Base-by-base conservation (phyloP, 768 basidiomycete genomes). In the Boletellus sp. region DNA sequence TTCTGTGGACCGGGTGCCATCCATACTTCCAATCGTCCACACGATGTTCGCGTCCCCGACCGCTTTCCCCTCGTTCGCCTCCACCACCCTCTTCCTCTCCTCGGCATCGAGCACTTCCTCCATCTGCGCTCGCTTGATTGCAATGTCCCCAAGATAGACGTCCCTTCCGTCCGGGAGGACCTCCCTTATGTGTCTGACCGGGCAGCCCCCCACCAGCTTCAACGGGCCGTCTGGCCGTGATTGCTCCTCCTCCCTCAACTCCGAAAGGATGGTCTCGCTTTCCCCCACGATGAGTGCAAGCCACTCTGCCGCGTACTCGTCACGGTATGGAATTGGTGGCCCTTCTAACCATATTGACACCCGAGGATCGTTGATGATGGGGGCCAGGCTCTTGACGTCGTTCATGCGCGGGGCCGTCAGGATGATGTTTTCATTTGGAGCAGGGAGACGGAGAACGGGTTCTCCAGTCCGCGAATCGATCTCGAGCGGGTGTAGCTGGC, bases 11-110 rank as follows among this genome's bases (percentile, higher is more conserved):
- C 5, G 8, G 11, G 13, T 26, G 28, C 12, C 8, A 1, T 19
- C 52, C 76, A 12, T 62, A 85, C 85, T 74, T 54, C 84, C 86
- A 28, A 86, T 64, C 12, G 71, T 73, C 81, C 82, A 87, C 23
- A 79, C 59, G 47, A 85, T 82, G 26, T 68, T 68, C 11, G 78
- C 76, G 55, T 86, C 79, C 12, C 81, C 84, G 12, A 64, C 46
- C 7, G 59, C 56, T 46, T 72, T 71, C 1, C 49, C 60, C 20
- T 66, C 58, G 55, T 84, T 85, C 54, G 69, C 69, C 40, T 69
- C 64, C 28, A 65, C 63, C 13, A 68, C 63, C 36, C 54, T 57
- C 40, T 64, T 64, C 56, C 65, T 66, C 54, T 72, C 67, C 24
- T 72, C 73, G 35, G 56, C 54, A 53, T 80, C 74, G 35, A 58